Evolutionary conservation across 108 stramenopile species (phyloP).

Genomic region (Conticribra weissflogii): DNA sequence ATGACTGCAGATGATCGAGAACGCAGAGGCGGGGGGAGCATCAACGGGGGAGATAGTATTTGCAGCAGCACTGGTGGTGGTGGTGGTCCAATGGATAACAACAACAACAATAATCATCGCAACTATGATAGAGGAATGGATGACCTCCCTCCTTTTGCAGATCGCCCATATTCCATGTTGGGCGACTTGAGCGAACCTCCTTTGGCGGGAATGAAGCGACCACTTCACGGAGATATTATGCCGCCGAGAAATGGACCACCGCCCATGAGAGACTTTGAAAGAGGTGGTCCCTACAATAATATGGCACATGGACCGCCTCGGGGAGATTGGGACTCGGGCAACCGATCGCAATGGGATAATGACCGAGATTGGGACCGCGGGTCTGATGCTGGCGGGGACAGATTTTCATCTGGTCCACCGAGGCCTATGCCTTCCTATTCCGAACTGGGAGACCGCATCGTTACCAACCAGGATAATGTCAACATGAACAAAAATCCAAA

Average conservation of each 20-base stretch:
- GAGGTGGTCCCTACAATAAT: background rate
- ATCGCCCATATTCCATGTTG: constrained; percentile 7
- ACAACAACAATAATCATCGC: background rate
- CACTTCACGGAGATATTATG: constrained; percentile 1
- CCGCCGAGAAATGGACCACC: background rate
- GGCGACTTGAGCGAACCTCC: background rate
- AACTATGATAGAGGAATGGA: background rate
- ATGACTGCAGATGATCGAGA: background rate
- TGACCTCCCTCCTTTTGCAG: background rate
- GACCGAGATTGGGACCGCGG: background rate
- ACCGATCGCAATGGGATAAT: background rate
- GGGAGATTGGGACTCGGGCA: constrained; percentile 9
- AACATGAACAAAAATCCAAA: background rate
- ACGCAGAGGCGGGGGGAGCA: background rate
- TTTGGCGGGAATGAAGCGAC: background rate
- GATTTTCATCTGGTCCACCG: background rate
- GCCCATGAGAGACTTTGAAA: background rate
- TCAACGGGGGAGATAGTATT: background rate
- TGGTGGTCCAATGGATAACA: background rate
- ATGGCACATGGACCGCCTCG: background rate
- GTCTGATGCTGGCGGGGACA: background rate
- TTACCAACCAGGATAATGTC: background rate
- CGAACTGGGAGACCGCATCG: background rate
- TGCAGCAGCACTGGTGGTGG: too few species aligned
- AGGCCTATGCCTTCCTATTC: background rate